These are phyloP conservation scores for Tothia fuscella DNA, from an alignment of 2,329 filamentous ascomycete genomes.

Conservation along the genomic window DNA sequence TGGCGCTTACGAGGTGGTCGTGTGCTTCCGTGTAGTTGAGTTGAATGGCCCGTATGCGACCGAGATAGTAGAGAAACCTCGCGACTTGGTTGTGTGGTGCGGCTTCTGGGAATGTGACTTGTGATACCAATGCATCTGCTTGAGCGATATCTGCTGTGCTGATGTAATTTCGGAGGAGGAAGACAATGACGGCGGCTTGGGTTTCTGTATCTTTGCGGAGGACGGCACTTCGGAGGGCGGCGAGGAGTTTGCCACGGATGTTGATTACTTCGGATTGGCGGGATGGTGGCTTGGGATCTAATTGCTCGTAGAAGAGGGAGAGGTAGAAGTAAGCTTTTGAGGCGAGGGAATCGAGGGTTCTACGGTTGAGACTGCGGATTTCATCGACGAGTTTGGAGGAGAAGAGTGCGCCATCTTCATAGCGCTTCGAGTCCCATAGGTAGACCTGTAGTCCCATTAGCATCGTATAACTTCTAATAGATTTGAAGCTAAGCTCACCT, in stretches of 20 bases:
- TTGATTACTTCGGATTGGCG: slow-evolving; percentile 76
- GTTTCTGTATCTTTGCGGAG: slow-evolving; percentile 93
- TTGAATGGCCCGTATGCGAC: slow-evolving; percentile 91
- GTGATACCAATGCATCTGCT: slow-evolving; percentile 87
- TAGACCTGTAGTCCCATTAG: slow-evolving; percentile 51
- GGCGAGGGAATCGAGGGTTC: slow-evolving; percentile 84
- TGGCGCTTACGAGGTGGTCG: slow-evolving; percentile 83
- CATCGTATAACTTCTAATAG: background rate
- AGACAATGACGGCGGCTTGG: slow-evolving; percentile 90
- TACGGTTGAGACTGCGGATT: slow-evolving; percentile 79
- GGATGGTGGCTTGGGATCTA: slow-evolving; percentile 76
- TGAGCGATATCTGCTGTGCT: slow-evolving; percentile 93
- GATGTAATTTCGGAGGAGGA: slow-evolving; percentile 91
- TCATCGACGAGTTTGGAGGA: slow-evolving; percentile 73
- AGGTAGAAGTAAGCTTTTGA: slow-evolving; percentile 98
- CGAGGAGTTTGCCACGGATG: slow-evolving; percentile 74
- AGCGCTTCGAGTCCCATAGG: slow-evolving; percentile 74
- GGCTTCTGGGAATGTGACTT: slow-evolving; percentile 87
- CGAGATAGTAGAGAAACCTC: slow-evolving; percentile 92
- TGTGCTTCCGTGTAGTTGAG: slow-evolving; percentile 95
- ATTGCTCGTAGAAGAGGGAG: slow-evolving; percentile 86
- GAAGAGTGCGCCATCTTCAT: slow-evolving; percentile 69
- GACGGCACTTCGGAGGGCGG: slow-evolving; percentile 86
- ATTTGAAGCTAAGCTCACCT: slow-evolving; percentile 20
- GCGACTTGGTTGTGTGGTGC: slow-evolving; percentile 98